A percentile compares a stretch with the other conserved stretches of the same genome.
Evolutionary conservation across 768 basidiomycete species (phyloP).

Genomic region (Rickenella mellea): DNA sequence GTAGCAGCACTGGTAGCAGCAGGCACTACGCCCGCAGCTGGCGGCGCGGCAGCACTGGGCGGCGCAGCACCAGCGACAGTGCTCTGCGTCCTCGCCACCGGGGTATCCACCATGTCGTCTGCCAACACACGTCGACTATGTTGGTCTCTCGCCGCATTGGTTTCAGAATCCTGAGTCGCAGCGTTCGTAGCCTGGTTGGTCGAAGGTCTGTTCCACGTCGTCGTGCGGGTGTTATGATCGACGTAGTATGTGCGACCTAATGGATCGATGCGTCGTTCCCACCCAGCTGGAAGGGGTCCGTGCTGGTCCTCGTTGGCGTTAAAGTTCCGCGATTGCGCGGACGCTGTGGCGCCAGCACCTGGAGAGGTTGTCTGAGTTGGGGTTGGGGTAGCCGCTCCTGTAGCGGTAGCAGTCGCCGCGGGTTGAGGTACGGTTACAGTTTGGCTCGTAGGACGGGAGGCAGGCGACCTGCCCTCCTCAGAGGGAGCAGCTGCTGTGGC

Average conservation of each 20-base stretch:
- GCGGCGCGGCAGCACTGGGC: slow-evolving; percentile 31
- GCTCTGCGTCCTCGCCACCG: slow-evolving; percentile 21
- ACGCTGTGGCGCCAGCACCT: slow-evolving; percentile 4
- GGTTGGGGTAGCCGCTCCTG: slow-evolving; percentile 3
- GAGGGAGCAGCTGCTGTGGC: slow-evolving; percentile 6
- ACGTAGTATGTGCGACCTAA: slow-evolving; percentile 76
- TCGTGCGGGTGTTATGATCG: slow-evolving; percentile 74
- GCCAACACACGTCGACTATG: slow-evolving; percentile 77
- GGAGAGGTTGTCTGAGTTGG: slow-evolving; percentile 11
- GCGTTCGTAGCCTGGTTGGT: slow-evolving; percentile 66
- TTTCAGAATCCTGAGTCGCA: slow-evolving; percentile 63
- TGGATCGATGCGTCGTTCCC: slow-evolving; percentile 74
- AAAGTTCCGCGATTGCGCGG: slow-evolving; percentile 4
- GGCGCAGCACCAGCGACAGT: slow-evolving; percentile 21
- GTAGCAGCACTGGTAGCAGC: slow-evolving; percentile 18
- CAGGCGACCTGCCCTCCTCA: no score
- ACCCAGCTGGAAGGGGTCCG: slow-evolving; percentile 61
- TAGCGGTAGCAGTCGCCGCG: slow-evolving; percentile 7
- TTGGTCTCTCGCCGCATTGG: slow-evolving; percentile 79
- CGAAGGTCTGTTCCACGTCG: slow-evolving; percentile 75
- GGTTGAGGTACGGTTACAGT: slow-evolving; percentile 7
- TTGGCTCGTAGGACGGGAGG: not conserved
- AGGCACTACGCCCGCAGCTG: slow-evolving; percentile 6
- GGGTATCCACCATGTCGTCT: slow-evolving; percentile 74
- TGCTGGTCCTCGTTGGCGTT: slow-evolving; percentile 45